Conservation (phyloP, 306 rosid species). For the Lathyrus tuberosus region DNA sequence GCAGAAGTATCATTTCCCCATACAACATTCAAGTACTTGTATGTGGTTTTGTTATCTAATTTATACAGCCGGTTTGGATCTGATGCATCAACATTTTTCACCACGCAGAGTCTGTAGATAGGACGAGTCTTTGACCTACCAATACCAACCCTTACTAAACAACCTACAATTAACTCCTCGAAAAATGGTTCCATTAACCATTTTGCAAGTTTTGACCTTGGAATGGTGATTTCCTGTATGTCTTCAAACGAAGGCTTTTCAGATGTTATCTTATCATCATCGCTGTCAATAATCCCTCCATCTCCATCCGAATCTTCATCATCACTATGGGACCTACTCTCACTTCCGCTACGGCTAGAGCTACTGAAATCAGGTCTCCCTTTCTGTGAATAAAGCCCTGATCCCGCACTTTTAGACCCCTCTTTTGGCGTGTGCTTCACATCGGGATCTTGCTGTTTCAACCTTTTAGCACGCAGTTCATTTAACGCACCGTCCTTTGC, state of each 20-base stretch:
- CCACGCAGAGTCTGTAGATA: constrained; percentile 85
- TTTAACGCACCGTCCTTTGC: constrained; percentile 90
- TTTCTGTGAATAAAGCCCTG: constrained; percentile 53
- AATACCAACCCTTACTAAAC: constrained; percentile 96
- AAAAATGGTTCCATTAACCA: constrained; percentile 98
- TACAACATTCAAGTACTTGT: constrained; percentile 79
- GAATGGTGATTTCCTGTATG: constrained; percentile 81
- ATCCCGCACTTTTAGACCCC: constrained; percentile 59
- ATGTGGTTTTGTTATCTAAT: constrained; percentile 75
- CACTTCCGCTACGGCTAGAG: constrained; percentile 88
- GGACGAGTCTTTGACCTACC: constrained; percentile 83
- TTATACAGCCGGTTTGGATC: constrained; percentile 78
- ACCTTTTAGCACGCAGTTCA: constrained; percentile 88
- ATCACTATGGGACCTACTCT: constrained; percentile 71
- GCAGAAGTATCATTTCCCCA: constrained; percentile 95
- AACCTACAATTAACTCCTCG: constrained; percentile 91
- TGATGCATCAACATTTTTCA: constrained; percentile 84
- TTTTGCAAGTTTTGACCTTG: constrained; percentile 80
- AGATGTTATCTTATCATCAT: constrained; percentile 65
- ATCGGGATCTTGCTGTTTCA: constrained; percentile 90
- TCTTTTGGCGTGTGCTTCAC: constrained; percentile 61
- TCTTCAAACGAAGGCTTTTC: constrained; percentile 73
- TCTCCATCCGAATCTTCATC: constrained; percentile 73
- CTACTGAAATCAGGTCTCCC: constrained; percentile 63
- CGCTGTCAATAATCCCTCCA: constrained; percentile 78